A percentile compares a stretch with the other conserved stretches of the same genome.
phyloP scores from a whole-genome alignment of 192 early-diverging fungal genomes.

The Entrophospora sp. region DNA sequence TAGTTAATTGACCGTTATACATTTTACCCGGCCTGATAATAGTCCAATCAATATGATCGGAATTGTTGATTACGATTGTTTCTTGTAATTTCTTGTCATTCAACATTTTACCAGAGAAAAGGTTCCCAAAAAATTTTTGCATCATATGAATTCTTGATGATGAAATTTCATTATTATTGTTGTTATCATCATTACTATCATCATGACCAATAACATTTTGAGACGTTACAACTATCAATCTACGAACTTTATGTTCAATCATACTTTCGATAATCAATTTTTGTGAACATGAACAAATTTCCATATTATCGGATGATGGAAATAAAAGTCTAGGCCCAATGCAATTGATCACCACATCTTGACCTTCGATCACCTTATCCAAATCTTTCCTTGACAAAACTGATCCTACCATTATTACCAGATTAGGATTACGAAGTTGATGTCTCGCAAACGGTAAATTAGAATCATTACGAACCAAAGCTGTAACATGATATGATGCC shows the following conservation, averaged over 20 bases:
- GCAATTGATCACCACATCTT: conserved; percentile 34
- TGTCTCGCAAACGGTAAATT: conserved; percentile 19
- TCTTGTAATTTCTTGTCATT: conserved; percentile 33
- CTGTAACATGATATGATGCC: conserved; percentile 29
- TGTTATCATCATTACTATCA: too few relatives aligned
- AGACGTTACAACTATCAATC: conserved; percentile 24
- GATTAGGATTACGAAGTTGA: conserved; percentile 29
- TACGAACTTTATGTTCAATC: conserved; percentile 19
- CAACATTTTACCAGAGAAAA: conserved; percentile 29
- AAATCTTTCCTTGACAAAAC: conserved; percentile 26
- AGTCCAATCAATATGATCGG: conserved; percentile 30
- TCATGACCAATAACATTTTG: neutral
- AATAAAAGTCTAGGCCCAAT: conserved; percentile 22
- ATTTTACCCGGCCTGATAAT: conserved; percentile 30
- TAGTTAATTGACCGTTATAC: conserved; percentile 25
- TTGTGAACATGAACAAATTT: neutral
- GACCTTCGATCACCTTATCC: conserved; percentile 29
- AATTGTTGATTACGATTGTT: conserved; percentile 27
- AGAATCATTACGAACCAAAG: conserved; percentile 28
- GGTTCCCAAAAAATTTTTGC: conserved; percentile 22
- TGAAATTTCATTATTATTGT: too few relatives aligned
- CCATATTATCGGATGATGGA: neutral
- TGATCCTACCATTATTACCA: conserved; percentile 28
- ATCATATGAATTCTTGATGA: neutral
- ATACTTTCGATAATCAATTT: neutral